Conservation (phyloP, 2,329 filamentous ascomycete species). For the Ceratocystis eucalypticola region DNA sequence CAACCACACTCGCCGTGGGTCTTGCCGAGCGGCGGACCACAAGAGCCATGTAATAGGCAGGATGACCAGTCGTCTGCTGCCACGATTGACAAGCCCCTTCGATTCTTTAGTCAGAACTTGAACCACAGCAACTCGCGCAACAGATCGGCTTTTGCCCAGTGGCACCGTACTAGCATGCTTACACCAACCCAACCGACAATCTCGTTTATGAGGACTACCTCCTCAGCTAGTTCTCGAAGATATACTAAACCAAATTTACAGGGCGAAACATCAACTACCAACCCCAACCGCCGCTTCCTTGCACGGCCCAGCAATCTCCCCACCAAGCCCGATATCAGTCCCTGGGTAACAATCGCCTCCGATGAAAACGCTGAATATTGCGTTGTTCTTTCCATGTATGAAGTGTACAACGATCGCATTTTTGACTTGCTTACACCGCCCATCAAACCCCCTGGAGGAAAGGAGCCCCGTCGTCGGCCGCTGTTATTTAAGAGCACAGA, state of each 20-base stretch:
- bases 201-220: constrained; percentile 31
- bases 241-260: constrained; percentile 36
- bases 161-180: background rate
- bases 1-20: background rate
- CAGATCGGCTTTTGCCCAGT: background rate
- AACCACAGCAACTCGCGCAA: background rate
- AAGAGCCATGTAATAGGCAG: background rate
- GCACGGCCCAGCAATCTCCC: constrained; percentile 60
- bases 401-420: constrained; percentile 97
- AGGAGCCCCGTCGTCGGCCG: constrained; percentile 48
- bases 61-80: background rate
- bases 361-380: constrained; percentile 67
- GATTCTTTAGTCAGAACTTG: background rate
- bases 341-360: constrained; percentile 47
- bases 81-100: background rate
- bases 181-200: background rate
- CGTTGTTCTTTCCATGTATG: constrained; percentile 91
- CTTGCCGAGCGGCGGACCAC: background rate
- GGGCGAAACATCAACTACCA: constrained; percentile 37
- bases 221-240: constrained; percentile 31
- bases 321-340: constrained; percentile 58
- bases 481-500: constrained; percentile 89
- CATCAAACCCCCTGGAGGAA: constrained; percentile 22
- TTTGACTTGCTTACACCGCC: constrained; percentile 73
- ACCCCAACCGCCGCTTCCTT: constrained; percentile 48